phyloP scores from a whole-genome alignment of 2,329 filamentous ascomycete species.

The Fusarium solani-melongenae region DNA sequence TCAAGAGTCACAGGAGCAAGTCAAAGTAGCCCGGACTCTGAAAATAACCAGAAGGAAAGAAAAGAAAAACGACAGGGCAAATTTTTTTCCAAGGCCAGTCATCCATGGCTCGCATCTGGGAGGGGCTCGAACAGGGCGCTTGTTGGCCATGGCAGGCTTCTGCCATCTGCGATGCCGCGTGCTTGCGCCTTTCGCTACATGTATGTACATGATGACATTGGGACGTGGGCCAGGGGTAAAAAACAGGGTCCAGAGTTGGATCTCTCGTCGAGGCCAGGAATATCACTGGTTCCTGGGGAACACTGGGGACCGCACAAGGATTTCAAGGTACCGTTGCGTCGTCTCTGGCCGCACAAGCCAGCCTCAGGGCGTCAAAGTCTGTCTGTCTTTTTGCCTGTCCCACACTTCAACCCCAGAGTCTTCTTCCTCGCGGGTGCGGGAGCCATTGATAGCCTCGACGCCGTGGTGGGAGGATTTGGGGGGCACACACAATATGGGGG shows the following conservation, averaged over 20 bases:
- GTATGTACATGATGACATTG: conserved; percentile 9
- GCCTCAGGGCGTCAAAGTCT: not conserved
- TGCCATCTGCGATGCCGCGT: conserved; percentile 22
- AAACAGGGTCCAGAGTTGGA: conserved; percentile 12
- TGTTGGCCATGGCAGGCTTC: conserved; percentile 16
- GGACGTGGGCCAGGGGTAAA: conserved; percentile 17
- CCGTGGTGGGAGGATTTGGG: conserved; percentile 35
- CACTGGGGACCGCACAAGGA: conserved; percentile 4
- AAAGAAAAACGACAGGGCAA: conserved; percentile 1
- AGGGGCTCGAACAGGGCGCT: conserved; percentile 25
- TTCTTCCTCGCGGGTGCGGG: conserved; percentile 32
- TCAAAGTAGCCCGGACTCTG: conserved; percentile 1
- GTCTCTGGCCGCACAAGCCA: not conserved
- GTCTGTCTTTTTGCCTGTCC: conserved; percentile 19
- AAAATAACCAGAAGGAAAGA: conserved; percentile 27
- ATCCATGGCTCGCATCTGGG: conserved; percentile 15
- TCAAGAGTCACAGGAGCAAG: conserved; percentile 27
- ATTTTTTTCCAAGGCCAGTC: conserved; percentile 7
- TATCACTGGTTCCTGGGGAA: conserved; percentile 30
- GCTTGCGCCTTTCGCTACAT: conserved; percentile 24
- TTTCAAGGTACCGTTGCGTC: not conserved
- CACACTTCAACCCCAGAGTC: conserved; percentile 37
- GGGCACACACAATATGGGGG: conserved; percentile 13
- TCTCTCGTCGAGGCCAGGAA: not conserved
- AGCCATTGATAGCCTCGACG: conserved; percentile 33